A percentile compares a stretch with the other conserved stretches of the same genome.
Evolutionary conservation across 2,329 filamentous ascomycete species (phyloP).

Genomic region (Monosporascus ibericus): DNA sequence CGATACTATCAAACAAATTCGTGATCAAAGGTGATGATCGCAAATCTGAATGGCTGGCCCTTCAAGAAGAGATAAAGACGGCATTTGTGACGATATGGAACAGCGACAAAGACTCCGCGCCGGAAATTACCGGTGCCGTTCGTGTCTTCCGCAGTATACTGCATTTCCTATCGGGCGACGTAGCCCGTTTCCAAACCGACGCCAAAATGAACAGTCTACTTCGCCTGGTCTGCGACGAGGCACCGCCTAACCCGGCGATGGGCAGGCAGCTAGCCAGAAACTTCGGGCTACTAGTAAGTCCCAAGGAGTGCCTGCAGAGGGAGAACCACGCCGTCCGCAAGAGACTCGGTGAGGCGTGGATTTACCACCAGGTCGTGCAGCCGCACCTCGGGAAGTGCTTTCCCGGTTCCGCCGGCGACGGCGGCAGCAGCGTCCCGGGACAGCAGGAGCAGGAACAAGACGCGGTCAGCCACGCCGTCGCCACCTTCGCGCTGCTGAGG

Average conservation of each 20-base stretch:
- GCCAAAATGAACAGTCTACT: constrained; percentile 16
- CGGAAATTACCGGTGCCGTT: constrained; percentile 4
- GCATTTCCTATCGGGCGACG: constrained; percentile 24
- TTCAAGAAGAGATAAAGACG: constrained; percentile 10
- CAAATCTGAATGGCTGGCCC: constrained; percentile 3
- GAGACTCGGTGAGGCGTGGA: constrained; percentile 19
- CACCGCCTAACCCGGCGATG: constrained; percentile 8
- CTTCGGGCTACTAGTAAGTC: constrained; percentile 21
- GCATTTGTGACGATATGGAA: constrained; percentile 3
- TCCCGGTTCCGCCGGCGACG: constrained; percentile 18
- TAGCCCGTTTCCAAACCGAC: constrained; percentile 17
- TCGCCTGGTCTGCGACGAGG: constrained; percentile 8
- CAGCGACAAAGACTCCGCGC: background rate
- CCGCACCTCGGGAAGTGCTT: constrained; percentile 34
- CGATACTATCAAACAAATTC: constrained; percentile 22
- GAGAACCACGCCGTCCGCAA: constrained; percentile 21
- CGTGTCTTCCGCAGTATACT: constrained; percentile 22
- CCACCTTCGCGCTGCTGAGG: constrained; percentile 41
- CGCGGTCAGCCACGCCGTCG: constrained; percentile 37
- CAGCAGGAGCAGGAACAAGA: background rate
- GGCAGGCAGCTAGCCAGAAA: constrained; percentile 20
- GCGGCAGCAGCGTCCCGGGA: constrained; percentile 10
- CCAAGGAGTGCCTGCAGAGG: constrained; percentile 20
- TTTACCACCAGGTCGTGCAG: constrained; percentile 25
- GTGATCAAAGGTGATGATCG: constrained; percentile 6